Base-by-base conservation (phyloP, 495 filamentous ascomycete species). In the Penicillium lagena region DNA sequence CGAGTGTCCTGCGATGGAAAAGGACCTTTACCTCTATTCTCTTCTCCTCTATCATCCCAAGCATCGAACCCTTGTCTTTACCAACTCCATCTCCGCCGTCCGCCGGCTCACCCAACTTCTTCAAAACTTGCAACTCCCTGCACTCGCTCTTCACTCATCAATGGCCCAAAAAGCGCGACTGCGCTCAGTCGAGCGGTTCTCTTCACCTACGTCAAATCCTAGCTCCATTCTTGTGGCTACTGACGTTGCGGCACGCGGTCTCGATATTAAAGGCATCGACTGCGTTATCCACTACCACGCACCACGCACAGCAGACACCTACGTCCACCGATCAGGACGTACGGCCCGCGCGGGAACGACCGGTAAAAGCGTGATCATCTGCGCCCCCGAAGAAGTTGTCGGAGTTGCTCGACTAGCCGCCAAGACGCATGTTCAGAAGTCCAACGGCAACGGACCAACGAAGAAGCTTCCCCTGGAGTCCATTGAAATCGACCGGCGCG, bases 91-190 rank as follows among this genome's bases (percentile, higher is more conserved):
- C 56, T 85, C 85, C 52, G 86, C 90, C 1, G 90, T 94, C 53
- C 86, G 90, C 11, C 90, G 93, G 32, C 71, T 98, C 7, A 81
- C 83, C 0, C 86, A 93, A 14, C 75, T 96, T 45, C 77, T 98
- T 8, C 86, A 93, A 58, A 86, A 82, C 42, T 81, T 98, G 14
- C 77, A 82, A 48, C 79, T 96, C 12, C 82, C 81, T 7, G 87
- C 85, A 11, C 72, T 86, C 14, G 79, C 85, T 0, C 75, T 98
- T 9, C 93, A 98, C 62, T 95, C 90, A 0, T 83, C 86, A 50
- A 97, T 98, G 93, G 75, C 82, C 7, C 94, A 97, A 66, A 97
- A 97, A 62, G 89, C 93, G n/a, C 89, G 93, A 27, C 73, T 98
- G 13, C 83, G 93, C 36, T 91, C 89, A 11, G 73, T 98, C 8